Percentiles rank a stretch among this genome's conserved stretches.
These are phyloP conservation scores for Solidago caesia DNA, from an alignment of 129 eudicot species.

Conservation along the genomic window DNA sequence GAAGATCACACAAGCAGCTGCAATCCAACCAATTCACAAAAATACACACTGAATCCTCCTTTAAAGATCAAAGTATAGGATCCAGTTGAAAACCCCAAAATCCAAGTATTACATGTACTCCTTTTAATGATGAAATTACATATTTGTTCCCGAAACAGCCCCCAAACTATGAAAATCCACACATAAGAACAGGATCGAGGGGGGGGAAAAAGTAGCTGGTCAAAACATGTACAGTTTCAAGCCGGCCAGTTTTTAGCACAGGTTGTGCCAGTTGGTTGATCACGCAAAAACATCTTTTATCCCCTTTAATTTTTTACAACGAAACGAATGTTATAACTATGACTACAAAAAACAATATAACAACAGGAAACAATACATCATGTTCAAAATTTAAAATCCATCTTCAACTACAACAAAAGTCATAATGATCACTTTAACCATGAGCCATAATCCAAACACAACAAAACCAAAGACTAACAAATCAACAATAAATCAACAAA, in stretches of 20 bases:
- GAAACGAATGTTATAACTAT: neutral
- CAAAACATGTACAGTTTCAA: neutral
- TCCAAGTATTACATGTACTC: constrained; percentile 5
- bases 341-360: neutral
- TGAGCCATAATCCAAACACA: too few relatives aligned
- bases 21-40: constrained; percentile 19
- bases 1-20: neutral
- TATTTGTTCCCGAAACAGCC: constrained; percentile 8
- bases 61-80: constrained; percentile 2
- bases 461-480: too few relatives aligned
- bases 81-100: constrained; percentile 12
- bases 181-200: neutral
- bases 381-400: too few relatives aligned
- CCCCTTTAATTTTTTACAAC: neutral
- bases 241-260: neutral
- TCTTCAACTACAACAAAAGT: too few relatives aligned
- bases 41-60: constrained; percentile 6
- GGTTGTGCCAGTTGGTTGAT: neutral
- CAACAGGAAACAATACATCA: too few relatives aligned
- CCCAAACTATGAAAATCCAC: constrained; percentile 13
- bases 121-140: constrained; percentile 6
- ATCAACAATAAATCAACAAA: too few relatives aligned
- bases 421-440: too few relatives aligned
- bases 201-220: neutral
- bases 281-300: neutral